Conservation (phyloP, 495 filamentous ascomycete species). For the Penicillium lividum region DNA sequence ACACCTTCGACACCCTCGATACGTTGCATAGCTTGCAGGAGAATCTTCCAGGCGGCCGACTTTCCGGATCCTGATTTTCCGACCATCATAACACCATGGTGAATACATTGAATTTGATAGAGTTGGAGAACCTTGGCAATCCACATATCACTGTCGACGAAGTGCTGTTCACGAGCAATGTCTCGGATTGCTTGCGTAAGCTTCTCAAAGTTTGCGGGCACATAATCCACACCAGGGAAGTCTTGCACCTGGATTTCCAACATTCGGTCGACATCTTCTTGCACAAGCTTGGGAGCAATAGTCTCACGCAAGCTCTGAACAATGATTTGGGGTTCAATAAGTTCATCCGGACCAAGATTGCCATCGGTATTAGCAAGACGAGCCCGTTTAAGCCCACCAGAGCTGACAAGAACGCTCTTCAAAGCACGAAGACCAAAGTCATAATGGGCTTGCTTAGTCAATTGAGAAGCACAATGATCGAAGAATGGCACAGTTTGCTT, state of each 20-base stretch:
- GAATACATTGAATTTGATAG: constrained; percentile 95
- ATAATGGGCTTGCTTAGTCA: constrained; percentile 98
- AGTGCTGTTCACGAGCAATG: constrained; percentile 77
- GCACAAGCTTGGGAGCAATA: constrained; percentile 94
- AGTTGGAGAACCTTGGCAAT: constrained; percentile 95
- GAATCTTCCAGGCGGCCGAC: constrained; percentile 88
- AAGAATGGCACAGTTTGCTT: constrained; percentile 98
- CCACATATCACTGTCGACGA: constrained; percentile 90
- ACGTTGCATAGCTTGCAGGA: constrained; percentile 89
- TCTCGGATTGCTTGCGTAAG: constrained; percentile 79
- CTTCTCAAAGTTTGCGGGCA: constrained; percentile 79
- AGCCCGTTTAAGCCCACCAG: constrained; percentile 89
- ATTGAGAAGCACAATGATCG: constrained; percentile 73
- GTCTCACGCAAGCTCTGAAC: constrained; percentile 98
- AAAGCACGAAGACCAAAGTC: constrained; percentile 96
- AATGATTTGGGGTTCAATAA: constrained; percentile 95
- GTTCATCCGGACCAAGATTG: constrained; percentile 64
- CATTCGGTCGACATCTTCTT: constrained; percentile 87
- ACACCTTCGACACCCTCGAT: constrained; percentile 92
- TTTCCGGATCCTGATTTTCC: constrained; percentile 94
- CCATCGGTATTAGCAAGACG: constrained; percentile 62
- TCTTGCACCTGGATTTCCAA: constrained; percentile 76
- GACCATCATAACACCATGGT: constrained; percentile 99
- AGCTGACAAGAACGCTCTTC: constrained; percentile 98
- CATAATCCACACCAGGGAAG: constrained; percentile 91